Evolutionary conservation across 2,329 filamentous ascomycete genomes (phyloP).

Genomic region (Penicillium aurantiogriseum): DNA sequence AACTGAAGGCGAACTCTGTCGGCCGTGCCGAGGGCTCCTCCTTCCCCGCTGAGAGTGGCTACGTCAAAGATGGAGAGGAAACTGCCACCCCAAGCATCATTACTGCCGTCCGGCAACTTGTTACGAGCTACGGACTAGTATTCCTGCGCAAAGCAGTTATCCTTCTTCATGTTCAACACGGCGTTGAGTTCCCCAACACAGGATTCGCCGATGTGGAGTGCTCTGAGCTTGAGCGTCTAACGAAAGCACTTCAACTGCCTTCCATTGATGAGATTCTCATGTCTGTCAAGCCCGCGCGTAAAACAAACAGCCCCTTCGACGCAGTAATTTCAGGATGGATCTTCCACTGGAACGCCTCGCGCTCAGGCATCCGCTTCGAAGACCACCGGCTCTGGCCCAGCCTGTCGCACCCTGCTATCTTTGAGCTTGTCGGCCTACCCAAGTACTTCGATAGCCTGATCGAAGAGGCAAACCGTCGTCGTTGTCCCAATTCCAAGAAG

Average conservation of each 20-base stretch:
- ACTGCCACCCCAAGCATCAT: constrained; percentile 34
- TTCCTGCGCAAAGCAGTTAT: constrained; percentile 85
- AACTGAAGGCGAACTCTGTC: constrained; percentile 38
- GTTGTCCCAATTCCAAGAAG: constrained; percentile 85
- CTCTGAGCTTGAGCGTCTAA: constrained; percentile 79
- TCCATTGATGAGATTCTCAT: constrained; percentile 75
- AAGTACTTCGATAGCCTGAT: constrained; percentile 90
- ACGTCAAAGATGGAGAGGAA: constrained; percentile 39
- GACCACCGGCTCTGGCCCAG: constrained; percentile 44
- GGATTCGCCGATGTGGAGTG: constrained; percentile 62
- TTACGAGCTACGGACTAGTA: constrained; percentile 79
- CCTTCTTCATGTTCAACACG: constrained; percentile 82
- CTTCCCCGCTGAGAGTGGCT: constrained; percentile 38
- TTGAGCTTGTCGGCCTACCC: constrained; percentile 88
- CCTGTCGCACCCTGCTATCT: constrained; percentile 82
- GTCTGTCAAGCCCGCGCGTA: constrained; percentile 48
- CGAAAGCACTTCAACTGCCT: constrained; percentile 71
- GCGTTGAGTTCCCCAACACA: constrained; percentile 78
- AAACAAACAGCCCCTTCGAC: constrained; percentile 45
- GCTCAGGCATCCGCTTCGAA: constrained; percentile 32
- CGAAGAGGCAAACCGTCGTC: constrained; percentile 80
- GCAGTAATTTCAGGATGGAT: constrained; percentile 69
- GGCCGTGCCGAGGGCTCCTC: constrained; percentile 36
- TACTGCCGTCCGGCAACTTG: constrained; percentile 39
- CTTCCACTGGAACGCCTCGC: constrained; percentile 45